Percentiles rank a stretch among this genome's conserved stretches.
phyloP scores from a whole-genome alignment of 2,329 filamentous ascomycete genomes.

The Proliferodiscus dingleyae region DNA sequence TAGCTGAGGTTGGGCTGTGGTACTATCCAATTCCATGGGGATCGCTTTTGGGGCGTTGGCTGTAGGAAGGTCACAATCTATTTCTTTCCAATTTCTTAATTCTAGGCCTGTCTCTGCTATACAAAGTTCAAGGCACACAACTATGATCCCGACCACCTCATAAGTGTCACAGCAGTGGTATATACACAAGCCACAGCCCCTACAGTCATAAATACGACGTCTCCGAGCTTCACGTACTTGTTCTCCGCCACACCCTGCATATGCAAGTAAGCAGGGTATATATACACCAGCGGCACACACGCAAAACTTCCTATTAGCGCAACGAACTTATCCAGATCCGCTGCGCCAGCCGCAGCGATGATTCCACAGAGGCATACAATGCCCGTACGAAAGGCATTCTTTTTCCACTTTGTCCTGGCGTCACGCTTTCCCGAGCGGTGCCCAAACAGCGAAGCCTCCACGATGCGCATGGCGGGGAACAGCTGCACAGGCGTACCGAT shows the following conservation, averaged over 20 bases:
- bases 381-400: conserved; percentile 90
- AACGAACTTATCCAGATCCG: conserved; percentile 93
- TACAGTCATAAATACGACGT: conserved; percentile 71
- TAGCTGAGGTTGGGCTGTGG: too few species aligned
- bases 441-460: conserved; percentile 88
- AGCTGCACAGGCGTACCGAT: conserved; percentile 91
- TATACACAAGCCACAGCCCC: conserved; percentile 84
- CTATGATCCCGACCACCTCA: conserved; percentile 59
- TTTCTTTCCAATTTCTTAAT: too few species aligned
- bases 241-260: conserved; percentile 70
- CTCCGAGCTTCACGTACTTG: conserved; percentile 59
- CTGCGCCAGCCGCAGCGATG: conserved; percentile 85
- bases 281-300: conserved; percentile 92
- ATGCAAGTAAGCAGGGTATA: conserved; percentile 91
- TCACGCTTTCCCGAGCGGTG: conserved; percentile 86
- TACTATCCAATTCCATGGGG: too few species aligned
- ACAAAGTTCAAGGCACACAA: too few species aligned
- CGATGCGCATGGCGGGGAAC: conserved; percentile 93
- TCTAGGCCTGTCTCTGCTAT: too few species aligned
- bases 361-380: conserved; percentile 78
- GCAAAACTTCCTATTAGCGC: conserved; percentile 92
- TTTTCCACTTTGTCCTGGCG: conserved; percentile 96
- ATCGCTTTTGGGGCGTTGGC: too few species aligned
- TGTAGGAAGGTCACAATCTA: too few species aligned
- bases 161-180: conserved; percentile 77